These are phyloP conservation scores for Solanum peruvianum DNA, from an alignment of 257 asterid genomes.

Conservation along the genomic window DNA sequence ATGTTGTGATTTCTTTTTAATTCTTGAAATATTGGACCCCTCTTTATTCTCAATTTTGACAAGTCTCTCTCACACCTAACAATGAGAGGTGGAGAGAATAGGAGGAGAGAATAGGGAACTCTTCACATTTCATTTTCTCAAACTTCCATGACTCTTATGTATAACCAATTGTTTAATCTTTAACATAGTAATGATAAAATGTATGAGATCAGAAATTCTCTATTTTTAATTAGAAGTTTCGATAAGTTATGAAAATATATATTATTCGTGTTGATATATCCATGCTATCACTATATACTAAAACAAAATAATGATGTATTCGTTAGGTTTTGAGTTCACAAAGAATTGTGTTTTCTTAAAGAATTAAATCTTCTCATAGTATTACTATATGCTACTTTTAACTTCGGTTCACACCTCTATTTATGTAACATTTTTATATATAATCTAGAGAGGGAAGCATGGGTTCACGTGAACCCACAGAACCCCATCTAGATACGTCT, in stretches of 20 bases:
- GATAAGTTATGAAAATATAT: too few species aligned
- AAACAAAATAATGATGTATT: neutral
- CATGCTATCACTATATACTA: neutral
- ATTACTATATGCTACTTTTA: too few species aligned
- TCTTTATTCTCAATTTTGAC: neutral
- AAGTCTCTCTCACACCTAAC: neutral
- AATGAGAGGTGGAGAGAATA: neutral
- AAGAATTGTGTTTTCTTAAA: too few species aligned
- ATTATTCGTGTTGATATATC: too few species aligned
- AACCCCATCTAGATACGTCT: too few species aligned
- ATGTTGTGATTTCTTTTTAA: neutral
- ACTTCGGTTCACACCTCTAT: too few species aligned
- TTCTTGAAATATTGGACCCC: neutral
- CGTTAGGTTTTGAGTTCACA: neutral
- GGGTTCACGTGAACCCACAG: too few species aligned
- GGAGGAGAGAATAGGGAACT: neutral
- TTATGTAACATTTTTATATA: too few species aligned
- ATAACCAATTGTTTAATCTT: neutral
- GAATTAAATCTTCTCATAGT: neutral
- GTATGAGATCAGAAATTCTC: neutral
- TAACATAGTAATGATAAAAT: neutral
- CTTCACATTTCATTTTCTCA: neutral
- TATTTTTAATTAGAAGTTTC: fast-evolving
- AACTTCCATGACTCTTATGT: neutral
- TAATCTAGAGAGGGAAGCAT: too few species aligned